These are phyloP conservation scores for Asterophora parasitica DNA, from an alignment of 768 basidiomycete genomes.

Conservation along the genomic window DNA sequence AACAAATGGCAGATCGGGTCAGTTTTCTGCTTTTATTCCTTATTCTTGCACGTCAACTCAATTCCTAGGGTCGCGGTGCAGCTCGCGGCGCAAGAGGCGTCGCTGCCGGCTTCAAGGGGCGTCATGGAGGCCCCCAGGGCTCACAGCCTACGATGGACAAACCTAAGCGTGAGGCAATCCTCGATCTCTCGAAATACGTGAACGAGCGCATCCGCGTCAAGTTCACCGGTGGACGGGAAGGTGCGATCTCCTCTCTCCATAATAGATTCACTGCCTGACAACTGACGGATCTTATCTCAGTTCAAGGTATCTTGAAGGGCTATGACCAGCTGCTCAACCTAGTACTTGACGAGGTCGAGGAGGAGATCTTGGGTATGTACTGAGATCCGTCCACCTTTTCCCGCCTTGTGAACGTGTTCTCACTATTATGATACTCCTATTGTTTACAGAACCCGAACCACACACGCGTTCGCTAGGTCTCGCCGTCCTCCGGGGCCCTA, in stretches of 20 bases:
- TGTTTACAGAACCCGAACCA: slow-evolving; percentile 52
- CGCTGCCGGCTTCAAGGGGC: slow-evolving; percentile 40
- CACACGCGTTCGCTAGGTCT: slow-evolving; percentile 70
- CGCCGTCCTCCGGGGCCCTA: slow-evolving; percentile 89
- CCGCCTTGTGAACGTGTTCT: slow-evolving; percentile 6
- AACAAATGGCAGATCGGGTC: slow-evolving; percentile 59
- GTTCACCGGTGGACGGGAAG: slow-evolving; percentile 97
- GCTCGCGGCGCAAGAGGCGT: slow-evolving; percentile 42
- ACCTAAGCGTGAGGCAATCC: slow-evolving; percentile 89
- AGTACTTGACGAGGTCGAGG: slow-evolving; percentile 93
- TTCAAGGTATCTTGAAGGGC: slow-evolving; percentile 90
- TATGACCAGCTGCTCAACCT: slow-evolving; percentile 96
- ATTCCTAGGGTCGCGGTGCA: slow-evolving; percentile 54
- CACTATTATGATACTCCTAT: background rate
- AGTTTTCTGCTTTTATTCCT: slow-evolving; percentile 22
- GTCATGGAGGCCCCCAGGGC: slow-evolving; percentile 46
- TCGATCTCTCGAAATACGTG: slow-evolving; percentile 92
- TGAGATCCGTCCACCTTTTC: slow-evolving; percentile 15
- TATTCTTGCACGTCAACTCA: slow-evolving; percentile 31
- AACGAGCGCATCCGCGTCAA: slow-evolving; percentile 92
- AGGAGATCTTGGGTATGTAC: slow-evolving; percentile 61
- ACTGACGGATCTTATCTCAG: slow-evolving; percentile 34
- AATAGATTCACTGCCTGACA: too few relatives aligned
- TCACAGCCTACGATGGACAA: slow-evolving; percentile 56
- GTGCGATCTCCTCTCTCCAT: slow-evolving; percentile 30